Evolutionary conservation across 2,329 filamentous ascomycete genomes (phyloP).

Genomic region (Clarireedia homoeocarpa): DNA sequence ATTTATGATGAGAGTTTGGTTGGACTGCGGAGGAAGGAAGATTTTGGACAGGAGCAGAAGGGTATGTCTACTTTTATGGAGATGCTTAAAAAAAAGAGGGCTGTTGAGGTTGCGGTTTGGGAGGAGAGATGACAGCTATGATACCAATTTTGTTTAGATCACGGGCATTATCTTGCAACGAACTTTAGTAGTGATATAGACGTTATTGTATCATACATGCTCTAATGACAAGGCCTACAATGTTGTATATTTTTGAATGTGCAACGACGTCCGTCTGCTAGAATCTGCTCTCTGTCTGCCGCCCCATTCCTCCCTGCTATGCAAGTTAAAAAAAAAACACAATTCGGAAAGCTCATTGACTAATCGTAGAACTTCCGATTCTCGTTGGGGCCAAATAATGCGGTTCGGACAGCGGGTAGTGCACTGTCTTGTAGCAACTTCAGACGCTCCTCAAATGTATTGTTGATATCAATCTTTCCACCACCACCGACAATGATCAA

Average conservation of each 20-base stretch:
- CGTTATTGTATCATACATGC: slow-evolving; percentile 28
- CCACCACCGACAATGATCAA: slow-evolving; percentile 69
- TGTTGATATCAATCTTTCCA: slow-evolving; percentile 97
- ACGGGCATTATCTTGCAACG: not conserved
- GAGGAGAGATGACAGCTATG: not conserved
- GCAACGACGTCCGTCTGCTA: slow-evolving; percentile 6
- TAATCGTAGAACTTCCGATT: slow-evolving; percentile 96
- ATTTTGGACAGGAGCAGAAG: slow-evolving; percentile 25
- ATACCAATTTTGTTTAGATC: not conserved
- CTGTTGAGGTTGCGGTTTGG: not conserved
- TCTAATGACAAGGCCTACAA: slow-evolving; percentile 20
- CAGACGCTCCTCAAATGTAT: slow-evolving; percentile 91
- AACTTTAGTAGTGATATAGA: slow-evolving; percentile 6
- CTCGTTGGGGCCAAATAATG: slow-evolving; percentile 86
- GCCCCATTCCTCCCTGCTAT: not conserved
- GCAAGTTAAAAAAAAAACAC: not conserved
- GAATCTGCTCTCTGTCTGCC: not conserved
- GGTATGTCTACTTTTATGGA: slow-evolving; percentile 23
- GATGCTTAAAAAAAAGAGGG: slow-evolving; percentile 3
- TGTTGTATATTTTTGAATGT: slow-evolving; percentile 13
- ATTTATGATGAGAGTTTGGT: slow-evolving; percentile 37
- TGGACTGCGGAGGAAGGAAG: slow-evolving; percentile 29
- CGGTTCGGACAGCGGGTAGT: slow-evolving; percentile 75
- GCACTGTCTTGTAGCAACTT: slow-evolving; percentile 76
- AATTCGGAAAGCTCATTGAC: slow-evolving; percentile 16